Evolutionary conservation across 73 alveolate genomes (phyloP).

Genomic region (Tetrahymena elliotti): DNA sequence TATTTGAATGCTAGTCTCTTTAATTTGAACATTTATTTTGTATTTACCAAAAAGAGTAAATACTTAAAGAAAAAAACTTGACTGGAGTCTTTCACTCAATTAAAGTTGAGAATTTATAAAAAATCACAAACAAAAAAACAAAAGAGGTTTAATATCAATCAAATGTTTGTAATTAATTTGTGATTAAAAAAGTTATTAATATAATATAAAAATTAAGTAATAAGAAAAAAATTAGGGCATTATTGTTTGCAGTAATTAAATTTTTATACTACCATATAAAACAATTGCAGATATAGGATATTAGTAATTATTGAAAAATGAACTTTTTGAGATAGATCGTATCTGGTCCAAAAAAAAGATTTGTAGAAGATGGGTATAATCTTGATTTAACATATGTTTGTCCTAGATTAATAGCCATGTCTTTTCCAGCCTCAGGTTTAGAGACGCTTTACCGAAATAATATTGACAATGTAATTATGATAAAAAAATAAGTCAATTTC

Average conservation of each 20-base stretch:
- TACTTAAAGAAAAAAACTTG: background rate
- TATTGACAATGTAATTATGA: slow-evolving; percentile 62
- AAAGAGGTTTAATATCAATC: background rate
- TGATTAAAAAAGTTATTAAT: too few species aligned
- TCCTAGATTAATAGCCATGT: slow-evolving; percentile 82
- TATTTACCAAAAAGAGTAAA: background rate
- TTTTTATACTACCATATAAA: background rate
- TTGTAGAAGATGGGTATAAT: slow-evolving; percentile 60
- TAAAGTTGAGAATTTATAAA: background rate
- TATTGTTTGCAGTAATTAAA: background rate
- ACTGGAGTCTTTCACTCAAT: background rate
- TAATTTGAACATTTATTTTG: background rate
- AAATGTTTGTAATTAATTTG: background rate
- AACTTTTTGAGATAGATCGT: slow-evolving; percentile 71
- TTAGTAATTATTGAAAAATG: slow-evolving; percentile 41
- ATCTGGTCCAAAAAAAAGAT: slow-evolving; percentile 64
- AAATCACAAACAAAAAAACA: too few species aligned
- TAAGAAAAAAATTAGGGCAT: background rate
- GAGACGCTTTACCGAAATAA: slow-evolving; percentile 67
- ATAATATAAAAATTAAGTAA: background rate
- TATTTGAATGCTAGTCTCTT: too few species aligned
- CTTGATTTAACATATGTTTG: slow-evolving; percentile 84
- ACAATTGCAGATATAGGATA: background rate
- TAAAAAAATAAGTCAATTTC: background rate
- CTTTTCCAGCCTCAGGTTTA: slow-evolving; percentile 87